Conservation (phyloP, 805 yeast species). For the Cyberlindnera meyerae region DNA sequence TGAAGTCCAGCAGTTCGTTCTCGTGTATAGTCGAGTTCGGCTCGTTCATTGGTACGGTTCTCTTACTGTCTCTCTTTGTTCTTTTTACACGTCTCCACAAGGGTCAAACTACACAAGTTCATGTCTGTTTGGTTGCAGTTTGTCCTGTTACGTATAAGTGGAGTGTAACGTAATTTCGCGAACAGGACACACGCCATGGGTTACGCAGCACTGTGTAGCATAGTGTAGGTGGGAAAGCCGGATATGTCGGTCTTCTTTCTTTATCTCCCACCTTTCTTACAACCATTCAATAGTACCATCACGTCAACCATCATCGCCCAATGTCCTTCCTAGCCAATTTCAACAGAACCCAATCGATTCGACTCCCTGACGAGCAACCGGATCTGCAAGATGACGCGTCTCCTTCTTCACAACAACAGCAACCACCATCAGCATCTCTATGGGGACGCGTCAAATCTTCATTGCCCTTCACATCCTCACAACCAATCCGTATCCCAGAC, state of each 20-base stretch:
- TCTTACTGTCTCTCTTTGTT: background rate
- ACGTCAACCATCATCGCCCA: background rate
- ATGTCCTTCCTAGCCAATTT: constrained; percentile 10
- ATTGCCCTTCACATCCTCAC: background rate
- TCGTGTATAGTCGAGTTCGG: constrained; percentile 13
- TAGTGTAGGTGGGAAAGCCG: too few relatives aligned
- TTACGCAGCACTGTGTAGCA: too few relatives aligned
- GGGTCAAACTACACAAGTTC: background rate
- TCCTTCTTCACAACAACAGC: too few relatives aligned
- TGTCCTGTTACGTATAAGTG: too few relatives aligned
- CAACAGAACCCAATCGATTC: constrained; percentile 8
- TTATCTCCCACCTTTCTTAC: too few relatives aligned
- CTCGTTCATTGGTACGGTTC: constrained; percentile 1
- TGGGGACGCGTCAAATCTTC: constrained; percentile 5
- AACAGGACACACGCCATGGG: too few relatives aligned
- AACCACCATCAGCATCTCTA: constrained; percentile 1
- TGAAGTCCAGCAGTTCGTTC: constrained; percentile 20
- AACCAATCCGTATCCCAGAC: constrained; percentile 1
- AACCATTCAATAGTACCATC: background rate
- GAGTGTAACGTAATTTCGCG: too few relatives aligned
- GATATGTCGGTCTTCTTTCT: too few relatives aligned
- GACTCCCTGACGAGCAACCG: constrained; percentile 14
- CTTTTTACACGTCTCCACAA: background rate
- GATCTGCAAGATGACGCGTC: constrained; percentile 1
- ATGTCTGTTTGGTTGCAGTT: too few relatives aligned